These are phyloP conservation scores for Sorghum bicolor DNA, from an alignment of 176 grass and related monocot species.

Conservation along the genomic window Sorghum_bicolor_NCBIv3 NC_012874.2:59225501-59226000, in stretches of 20 bases:
- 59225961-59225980: too few relatives aligned
- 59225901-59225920: neutral
- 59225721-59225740: neutral
- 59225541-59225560: conserved; percentile 68
- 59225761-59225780: neutral
- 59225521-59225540: conserved; percentile 53
- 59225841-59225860: neutral
- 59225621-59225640: neutral
- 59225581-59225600: conserved; percentile 31
- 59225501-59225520: conserved; percentile 76
- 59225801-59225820: neutral
- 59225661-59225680: neutral
- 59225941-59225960: too few relatives aligned
- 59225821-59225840: neutral
- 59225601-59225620: neutral
- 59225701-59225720: neutral
- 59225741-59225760: neutral
- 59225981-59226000: too few relatives aligned
- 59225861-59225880: neutral
- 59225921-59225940: too few relatives aligned
- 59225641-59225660: neutral
- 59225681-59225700: neutral
- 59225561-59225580: conserved; percentile 20
- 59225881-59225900: neutral
- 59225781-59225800: neutral